Evolutionary conservation across 2,329 filamentous ascomycete species (phyloP).

Genomic region (Cladophialophora yegresii): DNA sequence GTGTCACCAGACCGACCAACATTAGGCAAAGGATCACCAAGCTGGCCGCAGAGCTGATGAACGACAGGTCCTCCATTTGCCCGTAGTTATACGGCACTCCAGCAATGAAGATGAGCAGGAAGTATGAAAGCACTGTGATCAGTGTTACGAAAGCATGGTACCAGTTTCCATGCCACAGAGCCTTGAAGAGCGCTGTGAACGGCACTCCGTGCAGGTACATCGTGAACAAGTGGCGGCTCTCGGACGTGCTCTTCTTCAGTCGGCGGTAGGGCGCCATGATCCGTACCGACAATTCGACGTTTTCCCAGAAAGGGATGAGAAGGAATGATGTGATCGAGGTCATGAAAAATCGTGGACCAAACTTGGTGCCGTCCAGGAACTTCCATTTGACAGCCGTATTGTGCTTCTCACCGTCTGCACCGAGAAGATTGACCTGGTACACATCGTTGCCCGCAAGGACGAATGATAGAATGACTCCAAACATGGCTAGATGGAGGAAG

Average conservation of each 20-base stretch:
- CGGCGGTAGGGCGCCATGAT: slow-evolving; percentile 19
- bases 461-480: slow-evolving; percentile 19
- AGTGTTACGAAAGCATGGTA: slow-evolving; percentile 21
- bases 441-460: slow-evolving; percentile 19
- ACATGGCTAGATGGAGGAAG: slow-evolving; percentile 14
- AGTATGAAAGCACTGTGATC: slow-evolving; percentile 11
- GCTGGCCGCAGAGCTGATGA: slow-evolving; percentile 13
- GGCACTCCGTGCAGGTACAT: slow-evolving; percentile 15
- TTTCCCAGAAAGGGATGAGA: slow-evolving; percentile 19
- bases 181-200: slow-evolving; percentile 16
- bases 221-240: slow-evolving; percentile 7
- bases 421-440: slow-evolving; percentile 11
- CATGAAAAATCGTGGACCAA: slow-evolving; percentile 23
- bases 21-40: slow-evolving; percentile 14
- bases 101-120: slow-evolving; percentile 17
- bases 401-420: slow-evolving; percentile 4
- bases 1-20: slow-evolving; percentile 6
- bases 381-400: slow-evolving; percentile 14
- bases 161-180: slow-evolving; percentile 13
- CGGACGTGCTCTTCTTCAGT: background rate
- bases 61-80: slow-evolving; percentile 14
- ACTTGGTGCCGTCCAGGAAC: slow-evolving; percentile 20
- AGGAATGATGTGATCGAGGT: slow-evolving; percentile 13
- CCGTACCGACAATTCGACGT: slow-evolving; percentile 11
- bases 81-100: slow-evolving; percentile 22